Evolutionary conservation across 164 flowering plant species (phyloP), one percentile per base, ranked within the genome.

Genomic region (Liriodendron chinense): DNA sequence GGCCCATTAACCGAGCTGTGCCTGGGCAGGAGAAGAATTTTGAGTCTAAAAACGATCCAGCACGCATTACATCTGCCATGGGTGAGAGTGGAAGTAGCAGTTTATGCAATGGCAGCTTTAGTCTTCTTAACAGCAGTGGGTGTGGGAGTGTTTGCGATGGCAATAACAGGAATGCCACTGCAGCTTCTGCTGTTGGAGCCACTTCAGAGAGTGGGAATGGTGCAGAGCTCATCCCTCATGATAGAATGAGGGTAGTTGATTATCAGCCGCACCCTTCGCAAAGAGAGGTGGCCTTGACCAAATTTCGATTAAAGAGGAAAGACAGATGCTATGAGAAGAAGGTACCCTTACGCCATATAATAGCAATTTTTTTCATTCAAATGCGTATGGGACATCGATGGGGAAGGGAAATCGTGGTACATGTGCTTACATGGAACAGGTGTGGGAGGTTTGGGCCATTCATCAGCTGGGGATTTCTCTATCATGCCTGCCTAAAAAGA

Each of bases 271-370:
- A 13, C 3, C 84, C 89, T 21, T 74, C 80, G 24, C 91, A 90
- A 76, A 89, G 99, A 84, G 96, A 93, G 86, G 97, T 90, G 23
- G 99, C 99, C 73, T 81, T 96, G 23, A 84, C 72, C 28, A 96
- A 96, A 81, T 96, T 96, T 68, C 87, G 98, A 57, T 69, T 87
- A 86, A 96, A 96, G 86, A 86, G 99, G 73, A 93, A 96, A 81
- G 99, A 91, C 9, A 86, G 99, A 82, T 93, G 99, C 86, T 96
- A 70, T 81, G 96, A 91, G 53, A 93, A 93, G 79, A 93, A 91
- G 97, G 98, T 92, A 82, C 18, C 34, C 43, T 34, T 2, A 34
- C 4, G 43, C 43, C 4, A 34, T 34, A 34, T 34, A 34, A 34
- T 34, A 34, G 4, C 43, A 34, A 34, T 2, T 34, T 34, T 34